Evolutionary conservation across 176 grass and related monocot species (phyloP), one percentile per base, ranked within the genome.

Genomic region (Ampelocalamus luodianensis): DNA sequence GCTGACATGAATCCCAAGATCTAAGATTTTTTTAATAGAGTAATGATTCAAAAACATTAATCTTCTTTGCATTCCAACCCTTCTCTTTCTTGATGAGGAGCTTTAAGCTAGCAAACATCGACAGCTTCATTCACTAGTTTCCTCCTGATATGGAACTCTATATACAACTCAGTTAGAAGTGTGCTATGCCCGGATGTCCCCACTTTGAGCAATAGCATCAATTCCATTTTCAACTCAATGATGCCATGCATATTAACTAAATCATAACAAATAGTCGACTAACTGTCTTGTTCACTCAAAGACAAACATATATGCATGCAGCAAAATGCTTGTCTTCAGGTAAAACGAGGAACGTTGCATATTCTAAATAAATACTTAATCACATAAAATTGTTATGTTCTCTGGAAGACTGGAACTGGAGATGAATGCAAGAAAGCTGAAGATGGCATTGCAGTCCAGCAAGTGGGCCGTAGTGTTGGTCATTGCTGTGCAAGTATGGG

Each of bases 31-130:
- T 18, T 66, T 58, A 51, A 67, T 67, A 22, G 44, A 46, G 44
- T 39, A 79, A 60, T 71, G 53, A 23, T 74, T 81, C 24, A 42
- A 50, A 62, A 39, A 42, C 50, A 76, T 62, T 65, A 16, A 50
- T 49, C 32, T 79, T 54, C 39, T 42, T 71, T 89, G 45, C 24
- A 65, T 46, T 83, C 18, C 4, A 73, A 79, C 18, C 11, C 11
- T 75, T 72, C 63, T 43, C 72, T 68, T 81, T 82, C 48, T 62
- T 63, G 32, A 83, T 64, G 53, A 39, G 72, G 54, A 76, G 50
- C 40, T 54, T 89, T 73, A 79, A 72, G 66, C 58, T 24, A 73
- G 66, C 43, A 71, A 72, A 71, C 48, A 13, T 62, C 36, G 72
- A 69, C 55, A 68, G 51, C 40, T 83, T 70, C 34, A 22, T 71